phyloP scores from a whole-genome alignment of 805 yeast genomes.

The Lipomyces sp. region DNA sequence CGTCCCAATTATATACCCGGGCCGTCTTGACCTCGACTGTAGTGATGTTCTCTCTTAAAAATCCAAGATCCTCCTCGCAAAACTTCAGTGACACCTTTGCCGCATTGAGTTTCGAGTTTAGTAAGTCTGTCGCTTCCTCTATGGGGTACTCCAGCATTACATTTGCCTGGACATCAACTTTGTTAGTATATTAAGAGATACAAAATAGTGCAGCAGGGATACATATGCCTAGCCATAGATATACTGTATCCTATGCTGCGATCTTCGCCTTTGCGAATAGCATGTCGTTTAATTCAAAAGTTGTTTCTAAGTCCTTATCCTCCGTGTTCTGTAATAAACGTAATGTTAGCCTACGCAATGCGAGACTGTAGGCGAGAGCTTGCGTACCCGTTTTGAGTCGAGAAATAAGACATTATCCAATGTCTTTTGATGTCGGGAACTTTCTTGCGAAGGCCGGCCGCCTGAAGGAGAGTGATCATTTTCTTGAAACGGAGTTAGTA shows the following conservation, averaged over 20 bases:
- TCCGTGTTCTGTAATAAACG: conserved; percentile 39
- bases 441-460: conserved; percentile 53
- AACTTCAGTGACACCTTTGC: conserved; percentile 57
- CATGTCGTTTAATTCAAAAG: conserved; percentile 91
- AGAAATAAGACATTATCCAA: conserved; percentile 66
- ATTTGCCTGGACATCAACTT: no score
- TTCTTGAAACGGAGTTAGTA: no score
- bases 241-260: conserved; percentile 62
- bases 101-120: conserved; percentile 57
- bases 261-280: conserved; percentile 79
- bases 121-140: conserved; percentile 75
- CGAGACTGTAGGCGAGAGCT: background rate
- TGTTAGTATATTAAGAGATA: no score
- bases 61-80: conserved; percentile 82
- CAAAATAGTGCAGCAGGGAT: background rate
- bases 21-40: conserved; percentile 98
- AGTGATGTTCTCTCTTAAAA: conserved; percentile 81
- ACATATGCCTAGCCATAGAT: conserved; percentile 79
- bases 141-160: conserved; percentile 94
- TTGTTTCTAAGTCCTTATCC: conserved; percentile 54
- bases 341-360: no score
- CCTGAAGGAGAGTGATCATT: conserved; percentile 42
- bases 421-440: conserved; percentile 94
- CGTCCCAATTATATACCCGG: conserved; percentile 47
- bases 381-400: conserved; percentile 44